Evolutionary conservation across 1,284 basidiomycete species (phyloP), one percentile per base, ranked within the genome.

Genomic region (Microbotryum saponariae): DNA sequence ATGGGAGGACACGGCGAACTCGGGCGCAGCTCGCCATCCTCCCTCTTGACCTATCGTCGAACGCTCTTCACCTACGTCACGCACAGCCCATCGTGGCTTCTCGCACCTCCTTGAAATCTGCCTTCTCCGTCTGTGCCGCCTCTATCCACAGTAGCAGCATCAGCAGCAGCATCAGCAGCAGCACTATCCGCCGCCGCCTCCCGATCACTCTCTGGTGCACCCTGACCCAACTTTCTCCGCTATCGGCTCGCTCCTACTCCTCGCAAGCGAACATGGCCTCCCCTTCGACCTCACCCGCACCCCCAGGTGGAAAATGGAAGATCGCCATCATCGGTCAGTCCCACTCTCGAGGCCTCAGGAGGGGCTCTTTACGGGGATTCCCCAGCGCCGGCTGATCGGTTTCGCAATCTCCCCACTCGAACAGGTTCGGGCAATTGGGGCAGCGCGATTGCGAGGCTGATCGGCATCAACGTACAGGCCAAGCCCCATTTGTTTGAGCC

Each of bases 391-490:
- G 20, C 54, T 27, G 58, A 37, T 45, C 7, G 10, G 29, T 7
- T 37, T 10, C 16, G 25, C 37, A 18, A 12, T 42, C 37, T 18
- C 16, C 9, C 37, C 1, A 14, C 45, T 25, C 45, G 23, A 10
- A 27, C 51, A 45, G 27, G 27, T 31, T 76, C 75, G 2, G 77
- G 77, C 25, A 65, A 66, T 46, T 79, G 80, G 81, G 82, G 81
- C 1, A 79, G 79, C 7, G 81, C 81, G 3, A 79, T 82, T 52
- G 82, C 82, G 25, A 78, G 79, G 64, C 81, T 83, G 58, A 80
- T 81, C 10, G 76, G 78, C 31, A 76, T 78, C 69, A 82, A 82
- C 68, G 75, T 78, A 5, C 74, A 71, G 48, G 72, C 73, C 53
- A 74, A 78, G 59, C 68, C 77, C 8, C 77, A 80, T 57, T 53